Percentiles rank a stretch among this genome's conserved stretches.
Conservation (phyloP, 139 green algal genomes). For the Chlamydomonas sp. region DNA sequence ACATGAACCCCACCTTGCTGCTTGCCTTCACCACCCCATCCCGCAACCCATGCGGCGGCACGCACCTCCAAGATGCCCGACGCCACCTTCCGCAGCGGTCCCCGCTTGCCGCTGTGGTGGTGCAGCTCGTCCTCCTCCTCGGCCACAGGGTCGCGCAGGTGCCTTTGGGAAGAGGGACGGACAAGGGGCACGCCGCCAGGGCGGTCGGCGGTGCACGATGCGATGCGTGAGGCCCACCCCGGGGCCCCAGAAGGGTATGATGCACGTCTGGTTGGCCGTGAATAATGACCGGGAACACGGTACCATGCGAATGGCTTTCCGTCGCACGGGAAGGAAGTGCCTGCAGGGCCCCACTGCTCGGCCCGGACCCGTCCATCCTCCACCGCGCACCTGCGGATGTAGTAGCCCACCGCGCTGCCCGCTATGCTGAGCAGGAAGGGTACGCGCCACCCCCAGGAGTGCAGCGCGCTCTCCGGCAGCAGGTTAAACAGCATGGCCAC, state of each 20-base stretch:
- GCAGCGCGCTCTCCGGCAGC: slow-evolving; percentile 30
- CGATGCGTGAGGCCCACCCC: no score
- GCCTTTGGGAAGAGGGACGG: not conserved
- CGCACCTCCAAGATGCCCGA: not conserved
- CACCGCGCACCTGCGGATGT: slow-evolving; percentile 37
- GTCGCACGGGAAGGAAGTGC: not conserved
- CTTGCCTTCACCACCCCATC: not conserved
- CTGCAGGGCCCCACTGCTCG: not conserved
- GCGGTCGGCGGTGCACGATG: no score
- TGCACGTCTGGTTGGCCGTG: no score
- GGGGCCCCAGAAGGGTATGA: no score
- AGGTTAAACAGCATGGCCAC: slow-evolving; percentile 46
- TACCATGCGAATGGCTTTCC: no score
- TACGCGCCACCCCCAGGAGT: slow-evolving; percentile 55
- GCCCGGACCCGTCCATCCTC: not conserved
- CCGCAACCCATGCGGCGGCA: not conserved
- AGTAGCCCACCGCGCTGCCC: slow-evolving; percentile 44
- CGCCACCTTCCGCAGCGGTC: slow-evolving; percentile 11
- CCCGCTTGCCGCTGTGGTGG: slow-evolving; percentile 5
- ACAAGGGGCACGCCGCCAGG: not conserved
- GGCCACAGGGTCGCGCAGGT: slow-evolving; percentile 28
- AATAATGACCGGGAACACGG: no score
- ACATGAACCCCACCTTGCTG: no score
- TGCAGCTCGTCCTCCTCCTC: slow-evolving; percentile 22
- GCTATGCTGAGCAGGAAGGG: slow-evolving; percentile 51